Conservation (phyloP, 2,329 filamentous ascomycete species). For the Ophiostoma fasciatum region DNA sequence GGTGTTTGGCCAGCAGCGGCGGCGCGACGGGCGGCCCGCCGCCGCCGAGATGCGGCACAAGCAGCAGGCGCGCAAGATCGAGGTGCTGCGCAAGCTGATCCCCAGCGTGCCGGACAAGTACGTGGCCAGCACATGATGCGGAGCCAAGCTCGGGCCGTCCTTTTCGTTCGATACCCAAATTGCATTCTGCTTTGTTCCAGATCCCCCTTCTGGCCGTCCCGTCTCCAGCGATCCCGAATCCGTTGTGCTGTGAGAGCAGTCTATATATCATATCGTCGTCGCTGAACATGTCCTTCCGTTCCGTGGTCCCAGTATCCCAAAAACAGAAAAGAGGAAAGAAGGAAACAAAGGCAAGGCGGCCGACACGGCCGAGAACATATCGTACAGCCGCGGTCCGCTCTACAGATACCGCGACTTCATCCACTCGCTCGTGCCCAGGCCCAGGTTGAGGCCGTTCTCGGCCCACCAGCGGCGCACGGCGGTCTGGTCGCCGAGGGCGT, state of each 20-base stretch:
- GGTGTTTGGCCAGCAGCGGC: conserved; percentile 46
- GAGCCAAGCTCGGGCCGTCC: no score
- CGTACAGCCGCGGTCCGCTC: no score
- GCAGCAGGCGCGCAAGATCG: conserved; percentile 51
- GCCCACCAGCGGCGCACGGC: conserved; percentile 80
- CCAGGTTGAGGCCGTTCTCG: conserved; percentile 64
- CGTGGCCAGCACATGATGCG: neutral
- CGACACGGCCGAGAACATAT: no score
- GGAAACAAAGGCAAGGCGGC: neutral
- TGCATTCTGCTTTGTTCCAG: no score
- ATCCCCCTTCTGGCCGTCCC: no score
- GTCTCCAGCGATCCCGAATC: neutral
- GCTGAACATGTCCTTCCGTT: no score
- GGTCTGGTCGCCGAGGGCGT: conserved; percentile 58
- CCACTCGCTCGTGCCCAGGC: conserved; percentile 76
- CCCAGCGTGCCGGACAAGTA: conserved; percentile 35
- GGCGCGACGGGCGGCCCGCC: conserved; percentile 40
- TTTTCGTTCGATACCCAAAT: no score
- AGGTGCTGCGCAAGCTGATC: conserved; percentile 52
- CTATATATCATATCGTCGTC: neutral
- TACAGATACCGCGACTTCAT: conserved; percentile 65
- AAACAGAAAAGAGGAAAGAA: neutral
- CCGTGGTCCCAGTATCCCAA: no score
- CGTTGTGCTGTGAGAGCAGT: neutral
- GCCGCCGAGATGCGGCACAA: conserved; percentile 48